A percentile compares a stretch with the other conserved stretches of the same genome.
Conservation (phyloP, 306 rosid genomes). For the Citrullus colocynthis region DNA sequence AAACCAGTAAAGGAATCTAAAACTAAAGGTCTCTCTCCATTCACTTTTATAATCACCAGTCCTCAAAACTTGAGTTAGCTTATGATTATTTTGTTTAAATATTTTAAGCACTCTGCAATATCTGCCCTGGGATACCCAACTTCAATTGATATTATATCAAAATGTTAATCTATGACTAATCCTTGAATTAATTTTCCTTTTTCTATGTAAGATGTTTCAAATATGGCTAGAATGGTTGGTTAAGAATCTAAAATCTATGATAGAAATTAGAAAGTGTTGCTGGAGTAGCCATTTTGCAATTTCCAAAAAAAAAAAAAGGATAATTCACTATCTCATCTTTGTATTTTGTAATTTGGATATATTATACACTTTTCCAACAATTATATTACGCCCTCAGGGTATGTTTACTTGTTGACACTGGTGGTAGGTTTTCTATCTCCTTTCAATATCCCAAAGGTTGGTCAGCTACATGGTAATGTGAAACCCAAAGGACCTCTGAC, state of each 20-base stretch:
- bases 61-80: neutral
- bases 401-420: neutral
- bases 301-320: neutral
- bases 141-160: neutral
- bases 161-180: neutral
- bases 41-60: neutral
- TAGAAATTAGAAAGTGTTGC: neutral
- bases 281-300: neutral
- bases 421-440: neutral
- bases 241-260: neutral
- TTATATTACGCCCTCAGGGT: neutral
- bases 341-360: neutral
- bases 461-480: neutral
- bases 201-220: neutral
- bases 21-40: neutral
- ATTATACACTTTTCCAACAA: neutral
- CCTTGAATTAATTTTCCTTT: neutral
- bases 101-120: neutral
- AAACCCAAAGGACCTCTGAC: neutral
- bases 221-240: neutral
- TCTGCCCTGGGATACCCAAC: neutral
- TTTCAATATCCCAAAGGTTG: neutral
- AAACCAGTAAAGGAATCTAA: neutral
- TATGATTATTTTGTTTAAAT: neutral
- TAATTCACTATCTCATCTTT: neutral